A percentile compares a stretch with the other conserved stretches of the same genome.
Conservation (phyloP, 148 eudicot species). For the Fallopia convolvulus region DNA sequence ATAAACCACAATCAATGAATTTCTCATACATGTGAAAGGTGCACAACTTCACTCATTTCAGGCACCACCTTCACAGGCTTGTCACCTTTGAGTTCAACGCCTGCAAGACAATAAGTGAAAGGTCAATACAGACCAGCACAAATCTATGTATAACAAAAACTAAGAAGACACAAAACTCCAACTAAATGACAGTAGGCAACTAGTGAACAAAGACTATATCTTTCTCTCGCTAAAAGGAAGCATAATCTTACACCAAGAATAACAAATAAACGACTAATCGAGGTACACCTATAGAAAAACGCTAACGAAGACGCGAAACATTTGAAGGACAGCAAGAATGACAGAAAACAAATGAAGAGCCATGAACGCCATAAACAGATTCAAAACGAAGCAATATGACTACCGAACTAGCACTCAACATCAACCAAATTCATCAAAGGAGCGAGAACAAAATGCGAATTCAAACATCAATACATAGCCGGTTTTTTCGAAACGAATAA, state of each 20-base stretch:
- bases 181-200: neutral
- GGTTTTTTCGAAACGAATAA: neutral
- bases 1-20: neutral
- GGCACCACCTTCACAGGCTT: conserved; percentile 33
- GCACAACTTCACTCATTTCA: conserved; percentile 32
- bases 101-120: conserved; percentile 19
- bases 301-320: neutral
- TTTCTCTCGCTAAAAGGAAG: too few species aligned
- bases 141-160: neutral
- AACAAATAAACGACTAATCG: too few species aligned
- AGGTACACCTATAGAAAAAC: too few species aligned
- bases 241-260: too few species aligned
- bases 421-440: neutral
- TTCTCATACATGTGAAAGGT: conserved; percentile 52
- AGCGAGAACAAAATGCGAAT: neutral
- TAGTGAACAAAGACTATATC: neutral
- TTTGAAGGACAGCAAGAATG: neutral
- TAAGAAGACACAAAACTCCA: neutral
- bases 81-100: conserved; percentile 67
- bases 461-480: neutral
- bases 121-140: neutral
- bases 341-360: neutral
- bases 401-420: neutral
- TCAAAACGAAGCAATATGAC: neutral
- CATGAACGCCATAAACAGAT: neutral